Conservation (phyloP, 179 eudicot genomes). For the Carnegiea gigantea region DNA sequence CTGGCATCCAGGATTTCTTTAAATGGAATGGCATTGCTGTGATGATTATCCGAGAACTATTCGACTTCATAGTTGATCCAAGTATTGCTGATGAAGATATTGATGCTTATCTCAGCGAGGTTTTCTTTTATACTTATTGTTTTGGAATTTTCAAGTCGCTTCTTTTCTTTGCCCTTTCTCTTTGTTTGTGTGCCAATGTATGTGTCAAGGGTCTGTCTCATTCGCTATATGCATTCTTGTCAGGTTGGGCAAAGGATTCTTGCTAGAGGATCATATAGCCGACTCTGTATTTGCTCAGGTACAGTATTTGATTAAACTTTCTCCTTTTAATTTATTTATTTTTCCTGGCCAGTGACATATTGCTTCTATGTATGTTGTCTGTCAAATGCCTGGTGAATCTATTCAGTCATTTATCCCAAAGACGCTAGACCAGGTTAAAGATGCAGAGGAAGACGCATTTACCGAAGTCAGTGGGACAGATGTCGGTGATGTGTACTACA, state of each 20-base stretch:
- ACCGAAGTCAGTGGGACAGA: constrained; percentile 63
- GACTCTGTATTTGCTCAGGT: constrained; percentile 88
- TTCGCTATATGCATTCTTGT: not conserved
- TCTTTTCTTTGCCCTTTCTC: not conserved
- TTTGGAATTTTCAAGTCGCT: too few species aligned
- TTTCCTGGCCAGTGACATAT: too few species aligned
- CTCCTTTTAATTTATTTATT: too few species aligned
- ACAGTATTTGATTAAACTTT: not conserved
- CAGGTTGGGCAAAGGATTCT: constrained; percentile 76
- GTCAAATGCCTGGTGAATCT: not conserved
- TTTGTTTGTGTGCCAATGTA: not conserved
- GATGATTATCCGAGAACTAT: constrained; percentile 79
- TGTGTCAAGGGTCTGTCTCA: not conserved
- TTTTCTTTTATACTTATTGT: constrained; percentile 21
- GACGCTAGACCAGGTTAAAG: constrained; percentile 69
- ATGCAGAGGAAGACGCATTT: constrained; percentile 78
- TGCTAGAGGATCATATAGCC: constrained; percentile 81
- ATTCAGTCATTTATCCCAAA: constrained; percentile 78
- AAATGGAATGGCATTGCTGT: constrained; percentile 81
- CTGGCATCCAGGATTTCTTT: constrained; percentile 70
- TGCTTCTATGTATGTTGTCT: too few species aligned
- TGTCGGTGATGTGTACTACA: constrained; percentile 59
- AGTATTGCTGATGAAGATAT: constrained; percentile 67
- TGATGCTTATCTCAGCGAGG: constrained; percentile 83
- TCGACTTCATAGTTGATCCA: constrained; percentile 87